Evolutionary conservation across 1,284 basidiomycete species (phyloP).

Genomic region (Meira miltonrushii): DNA sequence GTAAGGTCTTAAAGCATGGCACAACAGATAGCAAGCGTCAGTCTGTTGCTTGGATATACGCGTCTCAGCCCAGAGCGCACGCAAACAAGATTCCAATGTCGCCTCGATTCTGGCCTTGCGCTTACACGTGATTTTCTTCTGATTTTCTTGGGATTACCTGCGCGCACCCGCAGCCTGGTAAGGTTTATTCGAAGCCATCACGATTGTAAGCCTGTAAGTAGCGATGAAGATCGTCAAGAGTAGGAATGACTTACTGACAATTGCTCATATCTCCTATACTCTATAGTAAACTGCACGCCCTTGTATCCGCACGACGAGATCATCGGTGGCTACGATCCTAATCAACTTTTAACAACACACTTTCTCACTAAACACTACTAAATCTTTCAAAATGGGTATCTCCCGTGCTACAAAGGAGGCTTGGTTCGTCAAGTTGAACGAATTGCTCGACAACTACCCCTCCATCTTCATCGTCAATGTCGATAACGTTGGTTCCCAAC

Average conservation of each 20-base stretch:
- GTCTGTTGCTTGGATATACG: too few relatives aligned
- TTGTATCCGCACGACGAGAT: slow-evolving; percentile 13
- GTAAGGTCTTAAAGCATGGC: too few relatives aligned
- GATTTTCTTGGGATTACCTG: too few relatives aligned
- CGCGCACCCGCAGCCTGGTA: too few relatives aligned
- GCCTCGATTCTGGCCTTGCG: too few relatives aligned
- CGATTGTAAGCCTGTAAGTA: slow-evolving; percentile 7
- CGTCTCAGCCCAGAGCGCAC: too few relatives aligned
- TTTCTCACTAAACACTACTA: neutral
- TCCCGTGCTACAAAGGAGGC: slow-evolving; percentile 82
- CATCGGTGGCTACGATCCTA: slow-evolving; percentile 7
- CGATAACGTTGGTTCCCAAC: slow-evolving; percentile 99
- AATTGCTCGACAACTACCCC: slow-evolving; percentile 84
- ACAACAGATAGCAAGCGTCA: too few relatives aligned
- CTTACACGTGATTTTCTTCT: too few relatives aligned
- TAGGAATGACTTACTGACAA: neutral
- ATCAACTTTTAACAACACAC: neutral
- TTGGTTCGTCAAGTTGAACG: slow-evolving; percentile 92
- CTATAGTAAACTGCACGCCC: slow-evolving; percentile 7
- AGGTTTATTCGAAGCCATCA: too few relatives aligned
- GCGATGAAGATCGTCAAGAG: neutral
- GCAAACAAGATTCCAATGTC: too few relatives aligned
- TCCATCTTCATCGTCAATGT: slow-evolving; percentile 98
- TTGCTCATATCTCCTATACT: too few relatives aligned
- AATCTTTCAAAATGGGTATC: slow-evolving; percentile 68